Evolutionary conservation across 768 basidiomycete genomes (phyloP).

Genomic region (Lentinula sp.): DNA sequence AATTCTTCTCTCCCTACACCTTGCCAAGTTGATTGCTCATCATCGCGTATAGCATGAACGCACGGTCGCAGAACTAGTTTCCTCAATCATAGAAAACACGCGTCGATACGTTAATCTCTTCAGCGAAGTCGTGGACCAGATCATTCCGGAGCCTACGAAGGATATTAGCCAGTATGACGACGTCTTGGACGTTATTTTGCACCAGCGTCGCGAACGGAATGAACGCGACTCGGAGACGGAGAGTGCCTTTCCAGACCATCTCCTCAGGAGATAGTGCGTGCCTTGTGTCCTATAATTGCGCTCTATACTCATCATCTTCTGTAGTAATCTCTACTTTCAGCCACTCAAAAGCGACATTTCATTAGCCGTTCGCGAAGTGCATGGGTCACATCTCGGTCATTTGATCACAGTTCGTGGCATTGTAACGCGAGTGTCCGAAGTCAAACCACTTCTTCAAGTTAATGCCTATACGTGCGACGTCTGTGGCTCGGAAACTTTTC

Average conservation of each 20-base stretch:
- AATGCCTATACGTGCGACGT: conserved; percentile 98
- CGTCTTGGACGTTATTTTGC: conserved; percentile 94
- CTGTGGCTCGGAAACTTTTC: conserved; percentile 98
- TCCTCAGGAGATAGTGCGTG: conserved; percentile 92
- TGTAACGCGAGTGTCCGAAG: conserved; percentile 97
- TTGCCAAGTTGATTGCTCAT: conserved; percentile 7
- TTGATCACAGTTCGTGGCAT: conserved; percentile 97
- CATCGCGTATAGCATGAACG: conserved; percentile 50
- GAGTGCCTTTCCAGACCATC: conserved; percentile 82
- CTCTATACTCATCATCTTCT: not conserved
- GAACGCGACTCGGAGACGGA: conserved; percentile 69
- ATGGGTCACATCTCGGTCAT: conserved; percentile 79
- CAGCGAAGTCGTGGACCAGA: conserved; percentile 82
- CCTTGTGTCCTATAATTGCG: conserved; percentile 8
- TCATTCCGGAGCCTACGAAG: conserved; percentile 84
- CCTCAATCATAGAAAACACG: conserved; percentile 76
- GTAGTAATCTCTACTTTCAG: conserved; percentile 90
- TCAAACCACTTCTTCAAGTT: conserved; percentile 94
- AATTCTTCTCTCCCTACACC: conserved; percentile 15
- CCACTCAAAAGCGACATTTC: conserved; percentile 71
- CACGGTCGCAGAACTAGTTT: conserved; percentile 66
- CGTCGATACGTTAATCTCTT: conserved; percentile 89
- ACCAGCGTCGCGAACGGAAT: conserved; percentile 88
- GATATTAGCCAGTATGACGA: conserved; percentile 90
- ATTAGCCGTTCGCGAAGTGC: conserved; percentile 90